phyloP scores from a whole-genome alignment of 1,284 basidiomycete species.

The Cryptococcus deneoformans region DNA sequence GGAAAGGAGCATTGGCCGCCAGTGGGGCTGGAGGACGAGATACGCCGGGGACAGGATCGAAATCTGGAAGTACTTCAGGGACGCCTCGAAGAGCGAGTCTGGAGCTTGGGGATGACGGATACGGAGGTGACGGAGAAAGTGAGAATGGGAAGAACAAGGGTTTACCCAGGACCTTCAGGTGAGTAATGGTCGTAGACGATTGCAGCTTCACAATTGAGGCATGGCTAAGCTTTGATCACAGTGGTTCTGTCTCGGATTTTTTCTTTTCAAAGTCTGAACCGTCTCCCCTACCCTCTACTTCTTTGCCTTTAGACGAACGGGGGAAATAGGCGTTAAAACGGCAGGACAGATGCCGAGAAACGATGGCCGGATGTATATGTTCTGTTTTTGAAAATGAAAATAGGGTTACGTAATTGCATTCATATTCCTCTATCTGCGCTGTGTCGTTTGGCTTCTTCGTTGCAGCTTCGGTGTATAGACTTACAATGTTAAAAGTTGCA shows the following conservation, averaged over 20 bases:
- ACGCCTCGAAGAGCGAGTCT: constrained; percentile 28
- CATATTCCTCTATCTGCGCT: no score
- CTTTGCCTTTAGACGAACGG: constrained; percentile 12
- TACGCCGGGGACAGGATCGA: not conserved
- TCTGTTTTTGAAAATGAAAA: no score
- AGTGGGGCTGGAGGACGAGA: not conserved
- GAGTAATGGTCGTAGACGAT: constrained; percentile 9
- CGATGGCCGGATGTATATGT: not conserved
- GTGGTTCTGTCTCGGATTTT: constrained; percentile 32
- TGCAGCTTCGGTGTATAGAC: no score
- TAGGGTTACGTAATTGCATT: no score
- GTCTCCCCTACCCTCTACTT: not conserved
- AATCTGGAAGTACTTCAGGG: constrained; percentile 26
- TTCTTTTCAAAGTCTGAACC: constrained; percentile 26
- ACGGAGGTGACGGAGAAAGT: constrained; percentile 35
- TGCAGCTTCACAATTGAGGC: not conserved
- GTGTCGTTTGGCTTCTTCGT: no score
- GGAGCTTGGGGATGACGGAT: constrained; percentile 27
- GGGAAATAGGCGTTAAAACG: not conserved
- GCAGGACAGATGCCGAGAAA: not conserved
- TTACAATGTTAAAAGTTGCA: no score
- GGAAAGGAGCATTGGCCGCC: constrained; percentile 1
- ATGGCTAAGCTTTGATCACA: constrained; percentile 2
- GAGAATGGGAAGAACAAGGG: constrained; percentile 49
- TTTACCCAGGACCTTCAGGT: constrained; percentile 45